Base-by-base conservation (phyloP, 2,329 filamentous ascomycete genomes). In the Fusarium bulbicola region DNA sequence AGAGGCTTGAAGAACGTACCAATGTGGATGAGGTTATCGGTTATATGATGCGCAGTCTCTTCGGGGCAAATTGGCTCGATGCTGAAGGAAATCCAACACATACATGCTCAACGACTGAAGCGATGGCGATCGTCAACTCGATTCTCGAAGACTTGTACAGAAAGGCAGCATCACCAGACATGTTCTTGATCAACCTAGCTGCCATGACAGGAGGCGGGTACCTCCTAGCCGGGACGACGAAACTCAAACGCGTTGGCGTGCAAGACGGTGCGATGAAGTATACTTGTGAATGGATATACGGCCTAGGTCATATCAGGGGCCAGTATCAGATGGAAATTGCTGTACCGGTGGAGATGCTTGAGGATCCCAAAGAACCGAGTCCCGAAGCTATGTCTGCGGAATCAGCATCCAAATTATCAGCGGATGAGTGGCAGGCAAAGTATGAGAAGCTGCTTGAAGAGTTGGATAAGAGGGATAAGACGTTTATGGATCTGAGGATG, bases 121-220 rank as follows among this genome's bases (percentile, higher is more conserved):
- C 86, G 3, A 80, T 82, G 16, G 88, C 86, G 36, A 82, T 92
- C n/a, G 84, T 86, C 56, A 84, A 87, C 64, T 82, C 85, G 47
- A 84, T 87, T n/a, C 82, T 91, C 30, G 85, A 87, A 60, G 86
- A 86, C 59, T 84, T 91, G 67, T 84, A 86, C 67, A 84, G 83
- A 43, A 84, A 85, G 49, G 86, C 88, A 1, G 79, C 82, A 3
- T 87, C 84, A 16, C 85, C 86, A 10, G 85, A 90, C 75, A 84
- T 85, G 0, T 91, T 91, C 72, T 80, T 91, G 18, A 86, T 90
- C 72, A 91, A 90, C 75, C 78, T 91, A 11, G 85, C 89, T 1
- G 88, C 88, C 9, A 82, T 91, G 16, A 86, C 85, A 1, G 89
- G 90, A 14, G 87, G 87, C 7, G 84, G 82, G 54, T 79, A 86